Conservation (phyloP, 805 yeast species). For the Yamadazyma scolyti region DNA sequence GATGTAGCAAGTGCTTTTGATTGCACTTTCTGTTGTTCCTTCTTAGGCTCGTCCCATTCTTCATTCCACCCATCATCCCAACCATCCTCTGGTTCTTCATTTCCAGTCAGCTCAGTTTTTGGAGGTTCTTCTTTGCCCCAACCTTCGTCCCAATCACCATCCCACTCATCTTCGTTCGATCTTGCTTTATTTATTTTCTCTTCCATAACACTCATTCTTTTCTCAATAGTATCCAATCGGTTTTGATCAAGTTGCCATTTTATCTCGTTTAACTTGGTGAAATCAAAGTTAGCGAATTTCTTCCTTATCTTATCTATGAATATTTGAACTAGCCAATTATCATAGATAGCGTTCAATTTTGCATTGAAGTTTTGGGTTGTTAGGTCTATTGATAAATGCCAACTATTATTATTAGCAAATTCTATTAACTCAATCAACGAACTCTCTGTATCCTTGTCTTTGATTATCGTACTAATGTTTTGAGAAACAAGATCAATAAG, state of each 20-base stretch:
- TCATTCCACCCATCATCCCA: slow-evolving; percentile 29
- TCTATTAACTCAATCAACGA: slow-evolving; percentile 12
- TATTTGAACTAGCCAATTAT: slow-evolving; percentile 29
- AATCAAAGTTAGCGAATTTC: slow-evolving; percentile 14
- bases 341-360: slow-evolving; percentile 22
- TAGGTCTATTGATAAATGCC: slow-evolving; percentile 21
- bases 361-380: slow-evolving; percentile 17
- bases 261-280: slow-evolving; percentile 11
- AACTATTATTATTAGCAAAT: slow-evolving; percentile 13
- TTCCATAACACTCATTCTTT: slow-evolving; percentile 9
- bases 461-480: slow-evolving; percentile 21
- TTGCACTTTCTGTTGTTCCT: background rate
- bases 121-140: slow-evolving; percentile 17
- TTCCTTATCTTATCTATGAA: slow-evolving; percentile 27
- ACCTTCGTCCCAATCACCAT: slow-evolving; percentile 22
- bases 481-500: slow-evolving; percentile 27
- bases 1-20: background rate
- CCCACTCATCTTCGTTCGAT: slow-evolving; percentile 1
- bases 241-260: slow-evolving; percentile 11
- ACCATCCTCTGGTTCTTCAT: slow-evolving; percentile 8
- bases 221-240: slow-evolving; percentile 8
- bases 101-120: too few relatives aligned
- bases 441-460: slow-evolving; percentile 9
- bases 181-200: slow-evolving; percentile 8
- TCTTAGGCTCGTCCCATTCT: slow-evolving; percentile 9